Conservation (phyloP, 345 rosid species). For the Mercurialis annua region DNA sequence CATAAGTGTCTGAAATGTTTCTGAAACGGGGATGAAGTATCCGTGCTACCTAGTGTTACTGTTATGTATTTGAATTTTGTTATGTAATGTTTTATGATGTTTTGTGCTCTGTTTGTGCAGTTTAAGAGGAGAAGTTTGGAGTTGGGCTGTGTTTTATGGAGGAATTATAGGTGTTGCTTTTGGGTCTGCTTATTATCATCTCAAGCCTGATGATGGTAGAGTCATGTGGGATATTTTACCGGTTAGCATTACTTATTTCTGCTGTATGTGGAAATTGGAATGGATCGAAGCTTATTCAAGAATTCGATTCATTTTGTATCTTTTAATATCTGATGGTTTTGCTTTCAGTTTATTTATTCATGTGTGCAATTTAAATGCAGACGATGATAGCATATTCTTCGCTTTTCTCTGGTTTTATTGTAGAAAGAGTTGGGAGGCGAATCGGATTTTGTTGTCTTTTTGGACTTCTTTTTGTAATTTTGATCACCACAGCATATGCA, state of each 20-base stretch:
- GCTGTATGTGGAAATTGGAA: neutral
- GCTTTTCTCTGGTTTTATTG: slow-evolving; percentile 74
- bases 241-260: slow-evolving; percentile 48
- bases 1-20: too few species aligned
- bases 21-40: too few species aligned
- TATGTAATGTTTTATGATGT: slow-evolving; percentile 11
- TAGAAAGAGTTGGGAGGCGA: slow-evolving; percentile 72
- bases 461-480: slow-evolving; percentile 46
- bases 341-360: slow-evolving; percentile 4
- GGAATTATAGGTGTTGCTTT: slow-evolving; percentile 65
- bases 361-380: slow-evolving; percentile 44
- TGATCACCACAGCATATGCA: slow-evolving; percentile 55
- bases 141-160: slow-evolving; percentile 75
- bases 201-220: slow-evolving; percentile 71
- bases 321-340: neutral
- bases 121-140: slow-evolving; percentile 68
- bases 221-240: slow-evolving; percentile 74
- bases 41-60: too few species aligned
- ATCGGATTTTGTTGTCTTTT: slow-evolving; percentile 55
- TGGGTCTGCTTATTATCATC: slow-evolving; percentile 87
- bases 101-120: too few species aligned
- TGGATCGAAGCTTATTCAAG: neutral
- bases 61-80: slow-evolving; percentile 1
- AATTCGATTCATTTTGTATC: neutral
- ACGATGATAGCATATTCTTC: slow-evolving; percentile 82